Evolutionary conservation across 2,329 filamentous ascomycete genomes (phyloP), one percentile per base, ranked within the genome.

Genomic region (Colletotrichum eleusines): DNA sequence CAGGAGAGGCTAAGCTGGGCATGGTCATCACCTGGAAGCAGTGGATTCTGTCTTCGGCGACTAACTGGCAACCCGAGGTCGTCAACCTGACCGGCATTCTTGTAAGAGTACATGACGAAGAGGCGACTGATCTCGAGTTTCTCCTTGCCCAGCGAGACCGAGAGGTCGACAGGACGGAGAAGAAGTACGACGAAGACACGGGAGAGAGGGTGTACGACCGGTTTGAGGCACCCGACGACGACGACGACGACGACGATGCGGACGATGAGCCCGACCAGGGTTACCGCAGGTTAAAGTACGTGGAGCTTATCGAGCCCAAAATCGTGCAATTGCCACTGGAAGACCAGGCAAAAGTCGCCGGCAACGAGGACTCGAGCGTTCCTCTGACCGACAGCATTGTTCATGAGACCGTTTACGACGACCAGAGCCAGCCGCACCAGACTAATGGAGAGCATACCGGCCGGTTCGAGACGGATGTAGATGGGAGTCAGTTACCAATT

Each of bases 151-250:
- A 86, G 72, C 88, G 92, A 35, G 92, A 97, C 76, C 83, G 91
- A 58, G 80, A 86, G 16, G 80, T 85, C 6, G 85, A 88, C 64
- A 78, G 84, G 71, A 87, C 86, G 63, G 83, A 90, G 73, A 91
- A 88, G 75, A 78, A 81, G 23, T 90, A 90, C 73, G 90, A 95
- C 74, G 85, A 89, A 14, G 81, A 87, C 48, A 91, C 92, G 0
- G 94, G 94, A 0, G 85, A 92, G 72, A 87, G 94, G 12, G 80
- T 94, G 12, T 97, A 95, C 75, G 90, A 87, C 72, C 92, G 90
- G 69, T 96, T 97, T 74, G 94, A 97, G 75, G 90, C 90, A 74
- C 91, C 91, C 0, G 88, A 88, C 14, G 82, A 88, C 8, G 88
- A 89, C 14, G 86, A 90, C 7, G 88, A 89, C 18, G 89, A 90